Base-by-base conservation (phyloP, 2,329 filamentous ascomycete genomes). In the Xylariaceae sp. region DNA sequence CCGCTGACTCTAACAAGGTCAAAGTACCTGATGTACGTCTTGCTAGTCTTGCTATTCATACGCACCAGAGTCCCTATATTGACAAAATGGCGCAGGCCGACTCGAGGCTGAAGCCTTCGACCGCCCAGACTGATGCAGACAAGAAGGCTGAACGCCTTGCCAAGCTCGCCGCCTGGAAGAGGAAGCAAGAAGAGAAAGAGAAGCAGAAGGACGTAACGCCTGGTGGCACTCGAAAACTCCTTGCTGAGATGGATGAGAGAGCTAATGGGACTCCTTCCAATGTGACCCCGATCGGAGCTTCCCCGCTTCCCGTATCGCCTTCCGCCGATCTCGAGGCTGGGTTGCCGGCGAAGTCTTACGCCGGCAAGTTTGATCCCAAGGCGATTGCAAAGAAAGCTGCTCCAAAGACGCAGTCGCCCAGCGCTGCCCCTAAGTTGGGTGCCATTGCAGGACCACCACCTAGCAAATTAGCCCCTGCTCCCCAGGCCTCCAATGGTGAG, bases 121-220 rank as follows among this genome's bases (percentile, higher is more conserved):
- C 65, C 28, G 60, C 61, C 13, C 77, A 77, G 50, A 68, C 75
- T 19, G 83, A 87, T 49, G 75, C 77, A 40, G 79, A 87, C 31
- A 87, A 83, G 53, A 86, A 89, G 57, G 83, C 81, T 31, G 84
- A 90, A 57, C 71, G 84, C 42, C 68, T 88, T 27, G 85, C 85
- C 18, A 89, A 86, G 55, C 63, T 94, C 18, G 85, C 90, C 56
- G 84, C 85, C 37, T 94, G 88, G 89, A 94, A 94, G 63, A 83
- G 87, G 60, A 90, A 89, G 61, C 81, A 87, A 55, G 83, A 86
- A 44, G 77, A 79, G 53, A 80, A 81, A 47, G 80, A 81, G 48
- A 85, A 85, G 55, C 76, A 83, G 53, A 79, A 77, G 50, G 75
- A 83, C 49, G 70, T 79, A 28, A 77, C 76, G 33, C 67, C 75